phyloP scores from a whole-genome alignment of 202 grass and related monocot genomes.

The Carex arenaria region DNA sequence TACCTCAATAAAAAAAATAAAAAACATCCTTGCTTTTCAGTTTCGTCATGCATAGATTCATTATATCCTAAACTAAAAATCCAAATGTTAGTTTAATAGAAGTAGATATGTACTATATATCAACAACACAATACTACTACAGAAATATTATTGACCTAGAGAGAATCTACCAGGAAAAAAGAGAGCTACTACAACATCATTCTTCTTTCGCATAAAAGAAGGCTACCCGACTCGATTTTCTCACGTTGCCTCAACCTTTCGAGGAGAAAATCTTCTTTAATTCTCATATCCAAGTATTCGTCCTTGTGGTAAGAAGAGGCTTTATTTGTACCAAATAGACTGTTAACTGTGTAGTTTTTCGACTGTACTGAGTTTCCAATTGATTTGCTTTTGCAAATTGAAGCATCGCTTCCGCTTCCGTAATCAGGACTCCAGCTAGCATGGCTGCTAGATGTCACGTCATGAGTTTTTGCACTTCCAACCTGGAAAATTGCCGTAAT shows the following conservation, averaged over 20 bases:
- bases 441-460: constrained; percentile 43
- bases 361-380: constrained; percentile 25
- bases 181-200: constrained; percentile 38
- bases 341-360: not conserved
- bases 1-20: not conserved
- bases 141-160: not conserved
- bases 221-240: constrained; percentile 54
- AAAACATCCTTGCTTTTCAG: not conserved
- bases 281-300: constrained; percentile 55
- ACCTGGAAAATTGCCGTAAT: constrained; percentile 36
- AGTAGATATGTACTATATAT: not conserved
- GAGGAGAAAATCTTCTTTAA: constrained; percentile 49
- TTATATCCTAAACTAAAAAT: not conserved
- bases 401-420: constrained; percentile 24
- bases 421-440: constrained; percentile 74
- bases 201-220: constrained; percentile 54
- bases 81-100: constrained; percentile 3
- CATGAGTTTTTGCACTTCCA: constrained; percentile 34
- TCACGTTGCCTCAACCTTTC: constrained; percentile 58
- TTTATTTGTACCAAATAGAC: constrained; percentile 16
- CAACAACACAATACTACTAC: not conserved
- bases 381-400: constrained; percentile 30
- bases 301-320: constrained; percentile 54
- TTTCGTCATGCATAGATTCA: not conserved
- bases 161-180: not conserved